Conservation (phyloP, 257 asterid genomes). For the Misopates orontium region DNA sequence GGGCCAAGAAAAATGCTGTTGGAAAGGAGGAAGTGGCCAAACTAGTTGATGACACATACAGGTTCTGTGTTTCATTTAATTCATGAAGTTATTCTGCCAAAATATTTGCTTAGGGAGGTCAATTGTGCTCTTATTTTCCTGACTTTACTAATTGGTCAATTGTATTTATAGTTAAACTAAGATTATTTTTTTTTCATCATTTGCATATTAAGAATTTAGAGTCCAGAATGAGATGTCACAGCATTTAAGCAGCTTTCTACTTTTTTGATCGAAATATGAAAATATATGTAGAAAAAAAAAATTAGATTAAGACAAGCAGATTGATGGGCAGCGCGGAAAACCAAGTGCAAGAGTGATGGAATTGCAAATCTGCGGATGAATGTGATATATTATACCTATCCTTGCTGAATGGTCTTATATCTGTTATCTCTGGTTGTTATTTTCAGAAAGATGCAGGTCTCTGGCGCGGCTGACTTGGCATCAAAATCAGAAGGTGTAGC, state of each 20-base stretch:
- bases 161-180: constrained; percentile 13
- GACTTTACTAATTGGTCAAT: background rate
- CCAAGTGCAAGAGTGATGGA: constrained; percentile 6
- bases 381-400: background rate
- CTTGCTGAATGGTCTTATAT: constrained; percentile 17
- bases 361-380: constrained; percentile 12
- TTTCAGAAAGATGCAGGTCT: constrained; percentile 85
- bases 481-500: constrained; percentile 74
- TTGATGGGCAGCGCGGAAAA: constrained; percentile 11
- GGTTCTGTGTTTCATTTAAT: constrained; percentile 42
- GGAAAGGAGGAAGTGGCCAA: constrained; percentile 80
- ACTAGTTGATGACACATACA: constrained; percentile 84
- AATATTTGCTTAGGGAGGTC: constrained; percentile 5
- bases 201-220: constrained; percentile 11
- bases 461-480: constrained; percentile 77
- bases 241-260: constrained; percentile 13
- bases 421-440: constrained; percentile 16
- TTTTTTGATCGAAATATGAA: constrained; percentile 15
- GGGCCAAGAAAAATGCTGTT: constrained; percentile 74
- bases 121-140: constrained; percentile 10
- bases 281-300: constrained; percentile 11
- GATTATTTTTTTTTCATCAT: constrained; percentile 12
- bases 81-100: constrained; percentile 7
- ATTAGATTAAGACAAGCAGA: constrained; percentile 1
- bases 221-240: constrained; percentile 10